These are phyloP conservation scores for Asclepias syriaca DNA, from an alignment of 257 asterid species.

Conservation along the genomic window DNA sequence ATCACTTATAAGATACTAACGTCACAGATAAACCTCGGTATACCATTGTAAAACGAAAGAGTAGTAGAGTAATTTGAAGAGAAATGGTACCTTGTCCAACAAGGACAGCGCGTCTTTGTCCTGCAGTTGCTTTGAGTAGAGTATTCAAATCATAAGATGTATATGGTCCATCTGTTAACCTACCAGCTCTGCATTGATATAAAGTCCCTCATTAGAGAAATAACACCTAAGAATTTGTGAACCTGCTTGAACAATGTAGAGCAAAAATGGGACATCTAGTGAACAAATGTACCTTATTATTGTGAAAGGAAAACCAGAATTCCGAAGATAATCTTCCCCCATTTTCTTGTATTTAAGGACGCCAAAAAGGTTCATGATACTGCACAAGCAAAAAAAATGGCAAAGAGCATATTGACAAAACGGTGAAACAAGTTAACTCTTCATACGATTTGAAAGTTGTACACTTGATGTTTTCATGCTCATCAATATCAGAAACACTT, in stretches of 20 bases:
- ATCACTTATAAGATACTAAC: not conserved
- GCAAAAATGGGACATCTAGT: conserved; percentile 11
- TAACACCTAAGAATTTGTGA: not conserved
- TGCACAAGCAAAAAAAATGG: conserved; percentile 18
- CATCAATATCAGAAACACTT: not conserved
- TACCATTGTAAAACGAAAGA: no score
- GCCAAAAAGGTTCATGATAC: conserved; percentile 93
- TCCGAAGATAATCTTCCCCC: conserved; percentile 94
- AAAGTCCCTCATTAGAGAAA: not conserved
- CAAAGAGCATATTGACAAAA: conserved; percentile 16
- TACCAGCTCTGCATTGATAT: conserved; percentile 54
- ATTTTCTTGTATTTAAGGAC: conserved; percentile 93
- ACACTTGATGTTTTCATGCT: not conserved
- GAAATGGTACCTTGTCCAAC: conserved; percentile 67
- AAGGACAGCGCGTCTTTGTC: conserved; percentile 93
- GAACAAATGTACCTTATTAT: conserved; percentile 54
- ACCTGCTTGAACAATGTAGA: not conserved
- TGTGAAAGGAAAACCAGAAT: conserved; percentile 84
- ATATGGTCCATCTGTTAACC: conserved; percentile 95
- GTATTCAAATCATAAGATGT: conserved; percentile 94
- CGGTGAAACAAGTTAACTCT: not conserved
- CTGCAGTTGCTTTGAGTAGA: conserved; percentile 89
- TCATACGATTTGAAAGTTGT: not conserved
- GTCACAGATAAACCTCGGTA: no score
- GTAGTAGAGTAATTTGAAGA: not conserved